phyloP scores from a whole-genome alignment of 441 rosid species.

The Erodium moschatum region DNA sequence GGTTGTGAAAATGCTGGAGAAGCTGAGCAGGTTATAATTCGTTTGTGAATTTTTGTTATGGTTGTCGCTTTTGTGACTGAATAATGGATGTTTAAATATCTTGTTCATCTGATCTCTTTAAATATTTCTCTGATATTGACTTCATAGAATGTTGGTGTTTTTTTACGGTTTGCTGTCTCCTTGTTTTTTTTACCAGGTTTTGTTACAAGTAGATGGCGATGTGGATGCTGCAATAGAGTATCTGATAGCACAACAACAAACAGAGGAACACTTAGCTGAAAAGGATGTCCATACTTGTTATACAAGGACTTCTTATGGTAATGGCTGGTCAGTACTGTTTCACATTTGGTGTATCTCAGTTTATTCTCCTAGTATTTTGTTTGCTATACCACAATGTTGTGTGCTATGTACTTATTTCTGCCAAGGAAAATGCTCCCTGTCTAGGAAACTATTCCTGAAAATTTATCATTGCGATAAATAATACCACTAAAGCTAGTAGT shows the following conservation, averaged over 20 bases:
- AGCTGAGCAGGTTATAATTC: slow-evolving; percentile 52
- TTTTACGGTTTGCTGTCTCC: slow-evolving; percentile 12
- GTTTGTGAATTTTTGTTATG: not conserved
- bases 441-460: not conserved
- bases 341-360: slow-evolving; percentile 19
- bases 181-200: slow-evolving; percentile 39
- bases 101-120: not conserved
- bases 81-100: not conserved
- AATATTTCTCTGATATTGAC: not conserved
- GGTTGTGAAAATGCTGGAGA: slow-evolving; percentile 56
- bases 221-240: slow-evolving; percentile 77
- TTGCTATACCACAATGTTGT: not conserved
- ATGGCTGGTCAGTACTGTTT: slow-evolving; percentile 30
- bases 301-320: slow-evolving; percentile 44
- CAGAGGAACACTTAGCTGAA: slow-evolving; percentile 30
- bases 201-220: slow-evolving; percentile 65
- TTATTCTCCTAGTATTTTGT: slow-evolving; percentile 2
- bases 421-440: not conserved
- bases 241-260: slow-evolving; percentile 53
- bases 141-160: not conserved
- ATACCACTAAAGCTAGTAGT: not conserved
- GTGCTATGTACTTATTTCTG: not conserved
- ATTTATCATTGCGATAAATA: not conserved
- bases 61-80: slow-evolving; percentile 9
- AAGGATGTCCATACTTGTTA: slow-evolving; percentile 25